Evolutionary conservation across 106 monocot species (phyloP), one percentile per base, ranked within the genome.

Genomic region (Vanilla planifolia): DNA sequence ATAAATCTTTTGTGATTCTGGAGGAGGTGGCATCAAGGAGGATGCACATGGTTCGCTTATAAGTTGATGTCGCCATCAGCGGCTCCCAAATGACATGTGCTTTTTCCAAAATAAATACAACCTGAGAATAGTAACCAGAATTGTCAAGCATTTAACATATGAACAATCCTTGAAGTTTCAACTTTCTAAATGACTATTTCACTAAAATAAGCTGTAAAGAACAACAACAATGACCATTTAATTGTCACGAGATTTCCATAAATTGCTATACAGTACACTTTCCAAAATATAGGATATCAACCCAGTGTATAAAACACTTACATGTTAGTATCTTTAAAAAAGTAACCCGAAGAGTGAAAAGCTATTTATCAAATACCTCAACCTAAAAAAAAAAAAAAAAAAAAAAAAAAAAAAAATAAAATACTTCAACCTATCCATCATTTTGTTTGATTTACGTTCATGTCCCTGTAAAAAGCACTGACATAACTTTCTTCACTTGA

Each of bases 21-120:
- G 81, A 87, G 59, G 91, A 91, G 34, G 84, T 71, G 64, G 57
- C 63, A 66, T 87, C 79, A 51, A 96, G 51, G 48, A 86, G 36
- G 43, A 51, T 37, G 65, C 63, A 71, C 79, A 96, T 91, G 53
- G 61, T 70, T 77, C 73, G 80, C 69, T 63, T 87, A 63, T 96
- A 96, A 21, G 48, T 74, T 51, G 79, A 84, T 16, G 46, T 58
- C 46, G 79, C 76, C 64, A 96, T 64, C 43, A 83, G 45, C 37
- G 90, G 76, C 44, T 87, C 69, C 95, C 95, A 96, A 63, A 87
- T 74, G 55, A 87, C 78, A 65, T 74, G 86, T 63, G 81, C 67
- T 58, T 96, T 87, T 71, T 91, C 95, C 73, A 90, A 60, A 77
- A 78, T 83, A 61, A 89, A 89, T 59, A 78, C 44, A 66, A 95